Evolutionary conservation across 2,329 filamentous ascomycete genomes (phyloP), one percentile per base, ranked within the genome.

Genomic region (Emergomyces africanus): DNA sequence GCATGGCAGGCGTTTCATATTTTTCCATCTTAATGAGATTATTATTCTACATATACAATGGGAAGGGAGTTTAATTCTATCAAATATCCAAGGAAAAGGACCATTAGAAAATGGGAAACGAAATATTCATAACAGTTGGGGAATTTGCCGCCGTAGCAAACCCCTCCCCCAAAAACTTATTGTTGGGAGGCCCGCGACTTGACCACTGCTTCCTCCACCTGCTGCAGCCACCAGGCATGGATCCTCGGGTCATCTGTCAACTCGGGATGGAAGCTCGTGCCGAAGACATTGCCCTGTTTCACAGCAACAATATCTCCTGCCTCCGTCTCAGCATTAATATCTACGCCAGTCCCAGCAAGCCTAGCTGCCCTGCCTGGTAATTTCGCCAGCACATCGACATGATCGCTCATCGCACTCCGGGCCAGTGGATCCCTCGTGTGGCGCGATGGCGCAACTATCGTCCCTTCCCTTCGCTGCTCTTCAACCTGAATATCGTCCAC

Each of bases 191-290:
- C 57, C 23, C 49, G n/a, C 15, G 41, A 41, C n/a, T 59, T 59
- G 39, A 30, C 35, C 59, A 74, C 67, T 37, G 74, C 75, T 51
- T 76, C 69, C 55, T 80, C 67, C 37, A 90, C 87, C 72, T 92
- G 83, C 65, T 81, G 77, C 69, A 99, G 69, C 94, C 94, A 99
- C 94, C 94, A 97, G 4, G 83, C 80, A 73, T 99, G 94, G 68
- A 97, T 95, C 59, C 94, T 82, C 59, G 85, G 78, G 75, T 99
- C 94, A 8, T 84, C 82, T 0, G 92, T 97, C 71, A 99, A 73
- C 73, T 99, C 94, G 0, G 94, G 94, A 67, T 97, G 94, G 70
- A 97, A 99, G 68, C 91, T 96, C 2, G 88, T 96, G 3, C 90
- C 94, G 66, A 97, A 87, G 0, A 96, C 87, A 72, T 96, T 96